Conservation (phyloP, 2,329 filamentous ascomycete species). For the Bretziella fagacearum region DNA sequence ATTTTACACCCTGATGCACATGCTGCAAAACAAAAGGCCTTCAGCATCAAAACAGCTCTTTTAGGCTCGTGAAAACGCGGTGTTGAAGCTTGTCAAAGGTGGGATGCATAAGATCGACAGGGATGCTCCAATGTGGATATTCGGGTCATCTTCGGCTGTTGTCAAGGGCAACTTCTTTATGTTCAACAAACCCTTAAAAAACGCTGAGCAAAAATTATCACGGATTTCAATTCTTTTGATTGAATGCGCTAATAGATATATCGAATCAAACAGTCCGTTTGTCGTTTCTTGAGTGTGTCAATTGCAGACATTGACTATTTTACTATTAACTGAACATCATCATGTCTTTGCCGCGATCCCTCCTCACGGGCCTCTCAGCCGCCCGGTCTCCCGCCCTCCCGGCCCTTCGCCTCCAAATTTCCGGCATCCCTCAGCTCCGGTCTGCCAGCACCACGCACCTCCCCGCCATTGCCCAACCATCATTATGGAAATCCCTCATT, state of each 20-base stretch:
- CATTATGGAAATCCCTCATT: conserved; percentile 53
- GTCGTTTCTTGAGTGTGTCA: too few relatives aligned
- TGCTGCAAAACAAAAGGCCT: not conserved
- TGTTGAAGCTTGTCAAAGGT: not conserved
- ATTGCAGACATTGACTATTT: too few relatives aligned
- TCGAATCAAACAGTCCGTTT: too few relatives aligned
- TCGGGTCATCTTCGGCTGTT: conserved; percentile 23
- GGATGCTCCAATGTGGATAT: not conserved
- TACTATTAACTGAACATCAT: too few relatives aligned
- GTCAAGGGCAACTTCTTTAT: conserved; percentile 23
- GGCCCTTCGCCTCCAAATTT: not conserved
- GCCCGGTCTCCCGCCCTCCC: not conserved
- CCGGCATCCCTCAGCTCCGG: not conserved
- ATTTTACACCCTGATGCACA: not conserved
- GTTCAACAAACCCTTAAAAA: too few relatives aligned
- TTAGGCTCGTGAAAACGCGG: conserved; percentile 8
- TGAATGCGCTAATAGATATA: too few relatives aligned
- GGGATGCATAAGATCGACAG: not conserved
- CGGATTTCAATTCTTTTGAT: too few relatives aligned
- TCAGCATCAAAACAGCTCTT: too few relatives aligned
- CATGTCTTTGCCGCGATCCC: too few relatives aligned
- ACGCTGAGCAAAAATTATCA: too few relatives aligned
- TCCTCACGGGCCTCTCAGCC: too few relatives aligned
- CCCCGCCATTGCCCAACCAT: conserved; percentile 36
- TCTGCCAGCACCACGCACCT: conserved; percentile 22